Evolutionary conservation across 768 basidiomycete species (phyloP), one percentile per base, ranked within the genome.

Genomic region (Multifurca ochricompacta): DNA sequence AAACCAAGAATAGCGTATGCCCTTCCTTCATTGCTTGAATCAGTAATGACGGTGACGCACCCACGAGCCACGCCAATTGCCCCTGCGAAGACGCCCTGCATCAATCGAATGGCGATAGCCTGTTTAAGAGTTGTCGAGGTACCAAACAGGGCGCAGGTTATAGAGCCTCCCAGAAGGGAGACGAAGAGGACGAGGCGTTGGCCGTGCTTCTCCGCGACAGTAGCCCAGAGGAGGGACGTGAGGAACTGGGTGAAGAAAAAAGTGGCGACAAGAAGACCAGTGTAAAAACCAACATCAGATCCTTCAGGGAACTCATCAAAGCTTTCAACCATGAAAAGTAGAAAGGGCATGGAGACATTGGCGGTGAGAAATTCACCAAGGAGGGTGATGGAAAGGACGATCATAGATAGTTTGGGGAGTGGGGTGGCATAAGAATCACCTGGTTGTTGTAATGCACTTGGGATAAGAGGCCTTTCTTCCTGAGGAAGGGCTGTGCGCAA

Each of bases 161-260:
- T 60, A 0, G 91, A 86, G 64, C 87, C 88, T 21, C 94, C 95
- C 34, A 95, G 69, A 43, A 99, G 73, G 44, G 92, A 91, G 23
- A 90, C 75, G 45, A 85, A 81, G 31, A 99, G 74, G 6, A 99
- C 95, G 7, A 79, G 76, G 14, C 95, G 83, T 36, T 82, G 79
- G 37, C 93, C 92, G 66, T 97, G 91, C 69, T 81, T 87, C 54
- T 93, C 88, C 21, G 95, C 95, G 19, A 94, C 81, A n/a, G 92
- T 92, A 50, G 91, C 88, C 95, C 96, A 99, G 51, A 97, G 75
- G 30, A 99, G 71, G 27, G 91, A 93, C 1, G 95, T 98, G 28
- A 95, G 71, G 70, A 98, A 98, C 65, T 99, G 96, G 2, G 94
- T 92, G 62, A 96, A 73, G 74, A 97, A 98, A 71, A 93, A 92